Percentiles rank a stretch among this genome's conserved stretches.
These are phyloP conservation scores for Claviceps arundinis DNA, from an alignment of 2,329 filamentous ascomycete species.

Conservation along the genomic window DNA sequence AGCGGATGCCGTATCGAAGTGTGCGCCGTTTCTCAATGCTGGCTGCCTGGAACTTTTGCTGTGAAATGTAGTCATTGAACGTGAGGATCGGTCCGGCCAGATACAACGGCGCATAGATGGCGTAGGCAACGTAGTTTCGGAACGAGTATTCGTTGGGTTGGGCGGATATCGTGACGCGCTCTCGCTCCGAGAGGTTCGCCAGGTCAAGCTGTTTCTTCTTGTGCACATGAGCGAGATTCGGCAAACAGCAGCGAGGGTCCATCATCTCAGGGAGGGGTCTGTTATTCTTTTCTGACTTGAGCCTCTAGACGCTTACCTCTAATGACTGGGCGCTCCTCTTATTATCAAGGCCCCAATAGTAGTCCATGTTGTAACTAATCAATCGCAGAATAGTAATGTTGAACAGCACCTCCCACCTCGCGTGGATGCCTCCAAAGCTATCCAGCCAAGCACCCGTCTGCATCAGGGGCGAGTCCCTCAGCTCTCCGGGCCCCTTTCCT, in stretches of 20 bases:
- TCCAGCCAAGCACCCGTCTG: slow-evolving; percentile 64
- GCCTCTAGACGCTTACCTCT: slow-evolving; percentile 50
- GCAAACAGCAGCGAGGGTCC: not conserved
- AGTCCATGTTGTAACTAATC: slow-evolving; percentile 94
- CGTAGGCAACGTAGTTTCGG: slow-evolving; percentile 79
- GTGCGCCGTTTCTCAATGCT: slow-evolving; percentile 61
- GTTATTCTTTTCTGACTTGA: not conserved
- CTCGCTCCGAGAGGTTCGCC: slow-evolving; percentile 71
- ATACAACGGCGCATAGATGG: slow-evolving; percentile 86
- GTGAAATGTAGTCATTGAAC: slow-evolving; percentile 95
- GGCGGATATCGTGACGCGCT: slow-evolving; percentile 69
- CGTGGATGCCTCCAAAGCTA: slow-evolving; percentile 66
- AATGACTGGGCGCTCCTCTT: slow-evolving; percentile 50
- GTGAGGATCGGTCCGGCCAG: slow-evolving; percentile 86
- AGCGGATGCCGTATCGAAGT: slow-evolving; percentile 69
- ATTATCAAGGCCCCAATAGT: slow-evolving; percentile 79
- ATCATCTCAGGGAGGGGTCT: not conserved
- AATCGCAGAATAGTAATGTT: slow-evolving; percentile 87
- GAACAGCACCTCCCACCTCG: slow-evolving; percentile 93
- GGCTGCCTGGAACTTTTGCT: slow-evolving; percentile 59
- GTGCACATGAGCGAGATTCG: slow-evolving; percentile 42
- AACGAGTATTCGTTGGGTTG: slow-evolving; percentile 58
- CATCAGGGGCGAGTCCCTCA: slow-evolving; percentile 29
- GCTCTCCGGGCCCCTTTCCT: not conserved
- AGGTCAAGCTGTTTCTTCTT: slow-evolving; percentile 98